Conservation (phyloP, 2,329 filamentous ascomycete genomes). For the Beauveria bassiana region DNA sequence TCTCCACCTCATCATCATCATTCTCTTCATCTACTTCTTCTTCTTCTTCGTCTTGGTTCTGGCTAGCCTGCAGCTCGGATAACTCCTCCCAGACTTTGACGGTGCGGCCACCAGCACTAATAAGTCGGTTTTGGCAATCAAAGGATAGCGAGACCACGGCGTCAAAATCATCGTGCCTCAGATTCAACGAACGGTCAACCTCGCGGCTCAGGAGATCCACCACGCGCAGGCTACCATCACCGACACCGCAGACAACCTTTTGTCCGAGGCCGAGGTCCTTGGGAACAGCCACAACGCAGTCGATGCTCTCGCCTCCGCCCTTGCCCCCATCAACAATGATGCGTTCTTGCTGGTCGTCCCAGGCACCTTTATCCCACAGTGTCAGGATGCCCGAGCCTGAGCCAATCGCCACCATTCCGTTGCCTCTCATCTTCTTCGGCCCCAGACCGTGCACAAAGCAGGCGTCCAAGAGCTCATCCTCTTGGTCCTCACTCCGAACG, state of each 20-base stretch:
- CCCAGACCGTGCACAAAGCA: conserved; percentile 71
- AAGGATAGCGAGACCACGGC: conserved; percentile 76
- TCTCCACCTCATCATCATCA: conserved; percentile 28
- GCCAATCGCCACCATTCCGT: conserved; percentile 71
- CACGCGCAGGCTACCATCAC: conserved; percentile 71
- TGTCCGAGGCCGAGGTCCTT: conserved; percentile 62
- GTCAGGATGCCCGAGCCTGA: conserved; percentile 74
- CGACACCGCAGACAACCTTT: conserved; percentile 71
- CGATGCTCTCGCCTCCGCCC: conserved; percentile 67
- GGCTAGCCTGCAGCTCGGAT: conserved; percentile 39
- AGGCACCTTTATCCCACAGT: conserved; percentile 87
- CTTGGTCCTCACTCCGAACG: conserved; percentile 86
- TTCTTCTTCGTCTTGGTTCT: conserved; percentile 40
- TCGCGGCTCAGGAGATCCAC: conserved; percentile 70
- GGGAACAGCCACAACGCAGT: conserved; percentile 67
- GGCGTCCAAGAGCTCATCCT: conserved; percentile 82
- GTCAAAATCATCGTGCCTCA: conserved; percentile 76
- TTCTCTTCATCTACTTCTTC: conserved; percentile 38
- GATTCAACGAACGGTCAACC: conserved; percentile 54
- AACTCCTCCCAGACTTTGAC: conserved; percentile 93
- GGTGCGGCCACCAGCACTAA: conserved; percentile 77
- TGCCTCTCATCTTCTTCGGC: conserved; percentile 55
- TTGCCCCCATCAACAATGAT: conserved; percentile 64
- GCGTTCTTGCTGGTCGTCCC: conserved; percentile 91
- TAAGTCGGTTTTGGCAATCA: conserved; percentile 77